Conservation (phyloP, 148 eudicot species). For the Rheum nobile region DNA sequence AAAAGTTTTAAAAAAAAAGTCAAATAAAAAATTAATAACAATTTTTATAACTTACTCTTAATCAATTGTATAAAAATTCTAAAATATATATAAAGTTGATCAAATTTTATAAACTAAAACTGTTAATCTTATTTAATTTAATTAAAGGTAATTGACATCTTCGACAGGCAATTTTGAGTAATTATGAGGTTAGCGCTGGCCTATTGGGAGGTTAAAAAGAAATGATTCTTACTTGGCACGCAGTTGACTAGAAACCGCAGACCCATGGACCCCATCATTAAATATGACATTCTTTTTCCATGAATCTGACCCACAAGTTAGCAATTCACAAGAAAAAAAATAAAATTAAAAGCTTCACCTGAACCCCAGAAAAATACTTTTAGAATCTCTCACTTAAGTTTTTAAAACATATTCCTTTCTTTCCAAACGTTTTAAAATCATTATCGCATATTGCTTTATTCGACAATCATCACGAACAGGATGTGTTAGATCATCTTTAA, state of each 20-base stretch:
- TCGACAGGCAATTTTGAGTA: no score
- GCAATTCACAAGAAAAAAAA: not conserved
- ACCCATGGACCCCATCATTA: not conserved
- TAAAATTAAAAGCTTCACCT: not conserved
- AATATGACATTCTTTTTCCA: not conserved
- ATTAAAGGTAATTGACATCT: no score
- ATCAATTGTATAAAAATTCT: no score
- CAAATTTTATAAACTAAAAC: no score
- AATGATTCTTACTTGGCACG: constrained; percentile 1
- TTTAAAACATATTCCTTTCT: not conserved
- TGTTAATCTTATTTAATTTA: no score
- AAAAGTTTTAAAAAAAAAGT: no score
- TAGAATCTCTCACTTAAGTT: not conserved
- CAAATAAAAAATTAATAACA: no score
- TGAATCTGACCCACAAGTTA: not conserved
- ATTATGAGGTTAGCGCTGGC: not conserved
- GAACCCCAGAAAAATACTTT: not conserved
- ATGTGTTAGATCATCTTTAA: no score
- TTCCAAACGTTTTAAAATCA: not conserved
- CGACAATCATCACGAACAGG: no score
- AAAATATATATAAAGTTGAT: no score
- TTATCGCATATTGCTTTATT: no score
- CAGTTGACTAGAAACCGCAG: not conserved
- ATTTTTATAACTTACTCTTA: no score
- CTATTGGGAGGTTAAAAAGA: not conserved